Percentiles rank a stretch among this genome's conserved stretches.
These are phyloP conservation scores for Exobasidium rhododendri DNA, from an alignment of 1,284 basidiomycete genomes.

Conservation along the genomic window DNA sequence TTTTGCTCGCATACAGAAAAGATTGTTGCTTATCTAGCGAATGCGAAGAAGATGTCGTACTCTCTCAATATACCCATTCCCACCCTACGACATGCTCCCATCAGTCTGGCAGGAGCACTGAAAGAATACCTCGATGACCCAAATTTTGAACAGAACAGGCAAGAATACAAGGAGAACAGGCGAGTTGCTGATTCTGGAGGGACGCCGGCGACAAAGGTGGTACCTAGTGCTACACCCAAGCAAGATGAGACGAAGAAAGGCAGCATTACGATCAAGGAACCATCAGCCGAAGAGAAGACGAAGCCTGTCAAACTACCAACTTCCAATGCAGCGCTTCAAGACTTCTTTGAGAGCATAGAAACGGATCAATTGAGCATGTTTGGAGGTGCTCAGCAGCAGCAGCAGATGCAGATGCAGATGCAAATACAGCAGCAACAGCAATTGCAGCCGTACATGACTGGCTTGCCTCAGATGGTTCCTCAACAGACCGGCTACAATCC, in stretches of 20 bases:
- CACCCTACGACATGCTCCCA: constrained; percentile 90
- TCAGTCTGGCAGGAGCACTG: constrained; percentile 83
- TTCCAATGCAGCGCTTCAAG: constrained; percentile 62
- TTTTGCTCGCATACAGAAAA: constrained; percentile 93
- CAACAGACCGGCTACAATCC: constrained; percentile 58
- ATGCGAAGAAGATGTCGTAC: constrained; percentile 87
- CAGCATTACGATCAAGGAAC: constrained; percentile 35
- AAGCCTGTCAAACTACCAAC: constrained; percentile 32
- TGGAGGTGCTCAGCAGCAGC: constrained; percentile 52
- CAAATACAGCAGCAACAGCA: constrained; percentile 61
- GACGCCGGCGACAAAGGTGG: constrained; percentile 18
- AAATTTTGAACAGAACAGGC: constrained; percentile 88
- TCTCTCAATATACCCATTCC: constrained; percentile 89
- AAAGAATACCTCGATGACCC: constrained; percentile 95
- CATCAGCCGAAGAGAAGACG: constrained; percentile 25
- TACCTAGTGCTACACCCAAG: constrained; percentile 16
- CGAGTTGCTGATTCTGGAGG: constrained; percentile 65
- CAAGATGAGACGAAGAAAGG: constrained; percentile 25
- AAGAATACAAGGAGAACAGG: constrained; percentile 85
- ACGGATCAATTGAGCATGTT: constrained; percentile 73
- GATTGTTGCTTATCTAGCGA: constrained; percentile 89
- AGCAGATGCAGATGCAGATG: constrained; percentile 15
- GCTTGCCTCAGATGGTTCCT: constrained; percentile 48
- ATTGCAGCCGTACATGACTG: constrained; percentile 17
- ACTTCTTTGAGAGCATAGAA: constrained; percentile 92